Evolutionary conservation across 176 grass and related monocot genomes (phyloP), one percentile per base, ranked within the genome.

Genomic region (Aegilops sharonensis): DNA sequence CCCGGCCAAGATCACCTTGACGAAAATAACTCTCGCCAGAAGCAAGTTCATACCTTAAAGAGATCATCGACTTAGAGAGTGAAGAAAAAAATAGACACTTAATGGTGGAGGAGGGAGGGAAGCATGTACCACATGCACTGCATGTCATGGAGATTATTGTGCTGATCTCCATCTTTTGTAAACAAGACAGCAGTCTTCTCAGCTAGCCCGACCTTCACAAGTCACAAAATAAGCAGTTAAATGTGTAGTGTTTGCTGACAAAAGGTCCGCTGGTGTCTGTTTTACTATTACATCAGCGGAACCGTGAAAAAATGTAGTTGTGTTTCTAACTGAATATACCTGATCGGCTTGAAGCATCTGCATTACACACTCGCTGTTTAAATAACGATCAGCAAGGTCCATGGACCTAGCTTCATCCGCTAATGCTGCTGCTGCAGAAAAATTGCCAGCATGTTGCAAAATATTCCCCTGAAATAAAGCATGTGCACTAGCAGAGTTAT

Each of bases 131-230:
- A 99, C 92, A 99, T 99, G 92, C 97, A 97, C 72, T 99, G 97
- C 97, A 99, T 99, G 89, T 99, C 97, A 87, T 97, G 92, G 82
- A 99, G 92, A 90, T 97, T 99, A 86, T 97, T 99, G 79, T 99
- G 97, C 84, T 99, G 97, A 70, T 99, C 97, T 35, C 97, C 94
- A 11, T 99, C 97, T 88, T 99, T 99, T 48, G 97, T 99, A 75
- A 99, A 99, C 82, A 99, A 93, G 69, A 96, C 92, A 88, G 94
- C 97, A 83, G 97, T 99, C 79, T 89, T 99, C 89, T 99, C 97
- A 57, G 97, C 97, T 77, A 87, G 60, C 23, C 88, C 94, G 78
- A 96, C 97, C 97, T 99, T 85, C 89, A 91, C 11, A 83, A 63
- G 85, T 73, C 1, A 5, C 61, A 65, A 80, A 78, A 89, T 18